Evolutionary conservation across 2,329 filamentous ascomycete genomes (phyloP).

Genomic region (Xylariomycetidae sp.): DNA sequence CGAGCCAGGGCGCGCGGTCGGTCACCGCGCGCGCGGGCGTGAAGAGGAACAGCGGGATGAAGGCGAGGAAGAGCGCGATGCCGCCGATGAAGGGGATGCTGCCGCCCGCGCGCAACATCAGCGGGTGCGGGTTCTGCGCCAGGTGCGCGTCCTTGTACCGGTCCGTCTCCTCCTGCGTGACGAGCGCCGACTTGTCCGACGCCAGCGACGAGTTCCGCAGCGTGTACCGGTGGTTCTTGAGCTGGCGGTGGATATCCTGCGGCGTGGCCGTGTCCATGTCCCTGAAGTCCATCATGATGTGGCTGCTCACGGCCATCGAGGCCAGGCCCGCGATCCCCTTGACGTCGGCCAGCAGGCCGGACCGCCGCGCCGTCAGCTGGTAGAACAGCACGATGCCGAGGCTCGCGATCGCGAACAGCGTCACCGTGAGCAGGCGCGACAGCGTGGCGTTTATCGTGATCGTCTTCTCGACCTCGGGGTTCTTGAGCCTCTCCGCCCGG

Average conservation of each 20-base stretch:
- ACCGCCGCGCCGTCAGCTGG: constrained; percentile 57
- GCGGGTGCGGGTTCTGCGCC: constrained; percentile 60
- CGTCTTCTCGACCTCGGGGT: constrained; percentile 43
- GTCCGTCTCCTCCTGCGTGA: constrained; percentile 37
- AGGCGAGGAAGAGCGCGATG: constrained; percentile 49
- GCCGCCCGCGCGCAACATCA: constrained; percentile 60
- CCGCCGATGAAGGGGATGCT: constrained; percentile 57
- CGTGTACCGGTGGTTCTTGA: constrained; percentile 64
- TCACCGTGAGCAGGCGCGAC: constrained; percentile 56
- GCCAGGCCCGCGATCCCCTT: constrained; percentile 70
- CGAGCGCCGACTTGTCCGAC: constrained; percentile 51
- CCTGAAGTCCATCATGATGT: constrained; percentile 70
- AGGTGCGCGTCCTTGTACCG: constrained; percentile 45
- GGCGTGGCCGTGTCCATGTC: constrained; percentile 65
- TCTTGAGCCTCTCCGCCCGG: constrained; percentile 36
- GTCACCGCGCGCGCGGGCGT: constrained; percentile 49
- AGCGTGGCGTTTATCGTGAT: constrained; percentile 54
- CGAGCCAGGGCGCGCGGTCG: constrained; percentile 58
- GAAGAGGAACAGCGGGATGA: constrained; percentile 62
- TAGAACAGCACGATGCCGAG: constrained; percentile 55
- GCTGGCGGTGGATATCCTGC: constrained; percentile 60
- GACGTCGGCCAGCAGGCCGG: constrained; percentile 63
- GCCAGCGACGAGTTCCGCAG: constrained; percentile 67
- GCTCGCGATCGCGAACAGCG: constrained; percentile 53
- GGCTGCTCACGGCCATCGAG: constrained; percentile 68